These are phyloP conservation scores for Sporothrix curviconia DNA, from an alignment of 2,329 filamentous ascomycete species.

Conservation along the genomic window DNA sequence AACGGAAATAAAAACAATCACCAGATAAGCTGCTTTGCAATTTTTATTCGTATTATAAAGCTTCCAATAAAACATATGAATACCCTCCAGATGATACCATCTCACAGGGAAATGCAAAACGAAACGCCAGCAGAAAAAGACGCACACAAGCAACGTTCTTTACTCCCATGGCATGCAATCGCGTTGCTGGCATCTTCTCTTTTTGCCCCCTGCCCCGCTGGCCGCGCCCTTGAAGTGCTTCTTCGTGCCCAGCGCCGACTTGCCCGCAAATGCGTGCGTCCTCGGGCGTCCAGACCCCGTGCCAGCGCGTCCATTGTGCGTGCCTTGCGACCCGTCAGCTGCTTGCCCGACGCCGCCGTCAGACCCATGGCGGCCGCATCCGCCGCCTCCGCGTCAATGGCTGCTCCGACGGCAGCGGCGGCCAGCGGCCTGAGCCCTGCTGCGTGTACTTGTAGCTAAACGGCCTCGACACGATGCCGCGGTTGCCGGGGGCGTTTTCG, in stretches of 20 bases:
- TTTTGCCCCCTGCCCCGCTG: slow-evolving; percentile 42
- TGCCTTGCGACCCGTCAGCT: slow-evolving; percentile 76
- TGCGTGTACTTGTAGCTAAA: slow-evolving; percentile 87
- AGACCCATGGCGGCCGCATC: too few species aligned
- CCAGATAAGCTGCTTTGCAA: too few species aligned
- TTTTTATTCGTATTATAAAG: too few species aligned
- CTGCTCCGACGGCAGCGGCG: slow-evolving; percentile 20
- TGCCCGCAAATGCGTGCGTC: slow-evolving; percentile 63
- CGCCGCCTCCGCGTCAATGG: slow-evolving; percentile 16
- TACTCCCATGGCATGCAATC: slow-evolving; percentile 10
- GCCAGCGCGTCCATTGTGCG: slow-evolving; percentile 75
- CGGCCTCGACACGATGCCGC: slow-evolving; percentile 57
- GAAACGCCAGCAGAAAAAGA: background rate
- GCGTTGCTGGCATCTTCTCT: slow-evolving; percentile 24
- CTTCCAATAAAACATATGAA: too few species aligned
- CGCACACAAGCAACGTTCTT: background rate
- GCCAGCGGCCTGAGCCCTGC: slow-evolving; percentile 52
- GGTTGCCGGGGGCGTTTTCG: slow-evolving; percentile 40
- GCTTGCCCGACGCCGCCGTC: slow-evolving; percentile 41
- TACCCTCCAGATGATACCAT: too few species aligned
- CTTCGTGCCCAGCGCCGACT: too few species aligned
- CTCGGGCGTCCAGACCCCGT: slow-evolving; percentile 72
- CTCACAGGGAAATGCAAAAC: too few species aligned
- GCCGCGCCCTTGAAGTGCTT: slow-evolving; percentile 52
- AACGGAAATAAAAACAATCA: too few species aligned